A percentile compares a stretch with the other conserved stretches of the same genome.
Conservation (phyloP, 2,329 filamentous ascomycete species). For the Aspergillus cejpii region DNA sequence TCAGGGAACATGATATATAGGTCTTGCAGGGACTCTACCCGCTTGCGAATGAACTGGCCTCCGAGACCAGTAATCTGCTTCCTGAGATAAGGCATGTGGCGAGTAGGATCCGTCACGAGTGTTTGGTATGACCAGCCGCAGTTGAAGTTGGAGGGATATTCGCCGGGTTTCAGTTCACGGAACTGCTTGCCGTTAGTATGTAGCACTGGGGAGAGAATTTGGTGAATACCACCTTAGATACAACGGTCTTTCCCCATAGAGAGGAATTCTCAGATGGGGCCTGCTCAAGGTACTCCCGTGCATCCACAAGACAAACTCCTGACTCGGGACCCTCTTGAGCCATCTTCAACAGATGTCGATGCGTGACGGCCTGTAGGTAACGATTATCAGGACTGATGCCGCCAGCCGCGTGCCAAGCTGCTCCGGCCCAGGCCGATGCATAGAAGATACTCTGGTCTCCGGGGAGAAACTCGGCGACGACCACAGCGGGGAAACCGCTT, state of each 20-base stretch:
- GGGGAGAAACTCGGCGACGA: constrained; percentile 35
- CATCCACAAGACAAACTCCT: constrained; percentile 32
- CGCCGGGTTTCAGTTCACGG: constrained; percentile 24
- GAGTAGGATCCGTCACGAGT: constrained; percentile 34
- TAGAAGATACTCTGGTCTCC: constrained; percentile 34
- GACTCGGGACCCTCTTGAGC: constrained; percentile 30
- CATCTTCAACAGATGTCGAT: constrained; percentile 33
- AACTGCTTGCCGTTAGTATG: constrained; percentile 22
- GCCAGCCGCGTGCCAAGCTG: constrained; percentile 36
- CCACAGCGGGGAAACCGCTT: constrained; percentile 30
- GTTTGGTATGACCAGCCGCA: constrained; percentile 34
- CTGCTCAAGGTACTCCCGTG: constrained; percentile 32
- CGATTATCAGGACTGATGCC: constrained; percentile 31
- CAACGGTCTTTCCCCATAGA: constrained; percentile 32
- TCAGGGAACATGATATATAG: constrained; percentile 33
- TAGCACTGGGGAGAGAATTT: too few species aligned
- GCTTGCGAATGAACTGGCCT: constrained; percentile 31
- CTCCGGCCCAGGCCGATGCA: constrained; percentile 37
- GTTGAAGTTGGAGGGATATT: constrained; percentile 32
- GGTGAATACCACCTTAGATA: constrained; percentile 26
- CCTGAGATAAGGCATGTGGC: constrained; percentile 33
- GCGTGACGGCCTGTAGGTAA: constrained; percentile 32
- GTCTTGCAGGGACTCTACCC: constrained; percentile 29
- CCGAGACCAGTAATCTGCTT: constrained; percentile 27
- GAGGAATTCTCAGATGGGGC: constrained; percentile 29